phyloP scores from a whole-genome alignment of 805 yeast species.

The Suhomyces xylopsoci region DNA sequence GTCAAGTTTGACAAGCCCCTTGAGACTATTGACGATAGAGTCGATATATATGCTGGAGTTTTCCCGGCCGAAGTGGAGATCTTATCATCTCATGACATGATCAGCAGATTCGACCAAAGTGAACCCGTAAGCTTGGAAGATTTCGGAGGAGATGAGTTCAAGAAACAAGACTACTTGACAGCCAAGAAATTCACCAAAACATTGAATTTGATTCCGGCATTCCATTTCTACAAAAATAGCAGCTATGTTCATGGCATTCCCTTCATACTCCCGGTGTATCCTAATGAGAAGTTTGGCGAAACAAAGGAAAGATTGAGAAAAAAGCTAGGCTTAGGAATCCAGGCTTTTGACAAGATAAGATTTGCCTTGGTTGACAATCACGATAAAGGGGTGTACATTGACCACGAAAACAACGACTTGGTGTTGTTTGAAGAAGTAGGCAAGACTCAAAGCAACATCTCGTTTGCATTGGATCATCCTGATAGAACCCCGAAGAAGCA shows the following conservation, averaged over 20 bases:
- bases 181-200: constrained; percentile 23
- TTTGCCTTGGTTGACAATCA: constrained; percentile 52
- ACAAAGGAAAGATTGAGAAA: constrained; percentile 67
- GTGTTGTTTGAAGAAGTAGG: constrained; percentile 54
- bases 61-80: constrained; percentile 44
- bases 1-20: constrained; percentile 35
- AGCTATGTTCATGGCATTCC: constrained; percentile 77
- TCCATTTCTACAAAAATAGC: constrained; percentile 74
- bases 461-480: constrained; percentile 82
- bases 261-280: constrained; percentile 68
- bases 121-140: constrained; percentile 20
- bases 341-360: constrained; percentile 73
- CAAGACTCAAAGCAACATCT: constrained; percentile 40
- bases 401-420: constrained; percentile 48
- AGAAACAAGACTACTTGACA: constrained; percentile 20
- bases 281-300: constrained; percentile 60
- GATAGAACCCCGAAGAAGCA: constrained; percentile 60
- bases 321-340: constrained; percentile 71
- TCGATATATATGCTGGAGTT: constrained; percentile 39
- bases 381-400: constrained; percentile 44
- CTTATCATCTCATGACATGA: constrained; percentile 34
- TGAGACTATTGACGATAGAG: constrained; percentile 30
- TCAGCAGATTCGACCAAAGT: constrained; percentile 19
- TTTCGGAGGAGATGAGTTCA: constrained; percentile 22
- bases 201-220: constrained; percentile 55